A percentile compares a stretch with the other conserved stretches of the same genome.
Conservation (phyloP, 1,284 basidiomycete species). For the Boletus holoroseus region DNA sequence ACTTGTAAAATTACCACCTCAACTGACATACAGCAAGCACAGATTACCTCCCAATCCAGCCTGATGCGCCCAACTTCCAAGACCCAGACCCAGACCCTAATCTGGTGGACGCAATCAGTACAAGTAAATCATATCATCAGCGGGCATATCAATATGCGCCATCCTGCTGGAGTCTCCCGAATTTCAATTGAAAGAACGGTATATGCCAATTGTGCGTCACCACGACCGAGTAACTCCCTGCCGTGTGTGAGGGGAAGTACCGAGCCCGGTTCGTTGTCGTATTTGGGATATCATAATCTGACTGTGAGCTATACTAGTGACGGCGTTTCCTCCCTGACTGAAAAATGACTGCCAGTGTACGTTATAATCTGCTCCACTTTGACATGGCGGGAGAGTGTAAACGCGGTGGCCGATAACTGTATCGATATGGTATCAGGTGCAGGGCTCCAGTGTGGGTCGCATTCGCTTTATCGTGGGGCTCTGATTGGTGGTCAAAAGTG, state of each 20-base stretch:
- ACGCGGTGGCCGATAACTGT: neutral
- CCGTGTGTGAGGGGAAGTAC: neutral
- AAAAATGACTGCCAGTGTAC: no score
- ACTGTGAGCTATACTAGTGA: no score
- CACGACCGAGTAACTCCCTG: neutral
- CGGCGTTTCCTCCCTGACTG: neutral
- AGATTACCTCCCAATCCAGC: neutral
- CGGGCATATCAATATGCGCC: neutral
- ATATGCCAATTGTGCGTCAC: neutral
- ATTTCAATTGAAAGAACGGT: constrained; percentile 4
- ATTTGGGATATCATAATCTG: neutral
- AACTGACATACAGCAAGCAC: neutral
- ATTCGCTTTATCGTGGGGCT: no score
- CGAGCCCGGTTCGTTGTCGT: no score
- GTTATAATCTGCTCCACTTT: neutral
- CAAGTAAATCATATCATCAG: neutral
- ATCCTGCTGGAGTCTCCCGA: neutral
- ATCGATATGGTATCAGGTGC: neutral
- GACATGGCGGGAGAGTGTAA: neutral
- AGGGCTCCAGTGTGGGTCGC: no score
- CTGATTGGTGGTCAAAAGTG: neutral
- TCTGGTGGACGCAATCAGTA: neutral
- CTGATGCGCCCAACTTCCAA: neutral
- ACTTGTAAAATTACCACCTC: neutral
- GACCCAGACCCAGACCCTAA: neutral